Evolutionary conservation across 1,284 basidiomycete species (phyloP).

Genomic region (Cryptococcus sp.): DNA sequence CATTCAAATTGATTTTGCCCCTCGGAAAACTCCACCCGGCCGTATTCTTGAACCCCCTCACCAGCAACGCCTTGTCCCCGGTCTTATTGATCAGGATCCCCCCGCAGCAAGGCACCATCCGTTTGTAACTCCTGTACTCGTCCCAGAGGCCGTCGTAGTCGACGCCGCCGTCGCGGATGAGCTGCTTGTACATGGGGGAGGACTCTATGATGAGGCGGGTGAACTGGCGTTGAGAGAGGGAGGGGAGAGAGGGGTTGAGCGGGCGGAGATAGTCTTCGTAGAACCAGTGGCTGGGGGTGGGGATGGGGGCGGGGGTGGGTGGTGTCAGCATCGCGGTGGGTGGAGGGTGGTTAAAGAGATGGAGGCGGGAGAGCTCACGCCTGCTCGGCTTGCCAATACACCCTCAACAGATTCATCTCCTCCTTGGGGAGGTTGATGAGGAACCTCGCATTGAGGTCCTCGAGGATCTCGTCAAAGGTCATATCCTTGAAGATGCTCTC

Average conservation of each 20-base stretch:
- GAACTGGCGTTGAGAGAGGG: conserved; percentile 85
- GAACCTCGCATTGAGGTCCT: conserved; percentile 93
- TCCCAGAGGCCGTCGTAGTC: conserved; percentile 50
- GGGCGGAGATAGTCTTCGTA: conserved; percentile 98
- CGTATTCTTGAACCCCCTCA: conserved; percentile 96
- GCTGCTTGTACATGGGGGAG: conserved; percentile 35
- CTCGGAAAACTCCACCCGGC: conserved; percentile 98
- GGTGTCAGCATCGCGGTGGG: neutral
- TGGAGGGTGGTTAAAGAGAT: neutral
- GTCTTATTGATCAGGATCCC: conserved; percentile 88
- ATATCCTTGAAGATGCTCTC: conserved; percentile 45
- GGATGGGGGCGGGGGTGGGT: neutral
- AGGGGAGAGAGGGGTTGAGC: conserved; percentile 80
- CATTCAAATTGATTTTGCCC: conserved; percentile 96
- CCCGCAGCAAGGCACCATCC: conserved; percentile 96
- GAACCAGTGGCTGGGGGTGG: conserved; percentile 84
- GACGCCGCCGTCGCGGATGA: conserved; percentile 27
- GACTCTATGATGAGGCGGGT: conserved; percentile 80
- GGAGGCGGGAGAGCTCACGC: conserved; percentile 61
- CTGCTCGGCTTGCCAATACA: conserved; percentile 99
- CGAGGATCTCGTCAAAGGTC: conserved; percentile 60
- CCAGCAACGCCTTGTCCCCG: conserved; percentile 92
- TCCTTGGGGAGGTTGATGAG: conserved; percentile 94
- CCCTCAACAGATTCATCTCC: conserved; percentile 84
- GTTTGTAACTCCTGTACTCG: conserved; percentile 79